Evolutionary conservation across 257 asterid species (phyloP), one percentile per base, ranked within the genome.

Genomic region (Rehmannia glutinosa): DNA sequence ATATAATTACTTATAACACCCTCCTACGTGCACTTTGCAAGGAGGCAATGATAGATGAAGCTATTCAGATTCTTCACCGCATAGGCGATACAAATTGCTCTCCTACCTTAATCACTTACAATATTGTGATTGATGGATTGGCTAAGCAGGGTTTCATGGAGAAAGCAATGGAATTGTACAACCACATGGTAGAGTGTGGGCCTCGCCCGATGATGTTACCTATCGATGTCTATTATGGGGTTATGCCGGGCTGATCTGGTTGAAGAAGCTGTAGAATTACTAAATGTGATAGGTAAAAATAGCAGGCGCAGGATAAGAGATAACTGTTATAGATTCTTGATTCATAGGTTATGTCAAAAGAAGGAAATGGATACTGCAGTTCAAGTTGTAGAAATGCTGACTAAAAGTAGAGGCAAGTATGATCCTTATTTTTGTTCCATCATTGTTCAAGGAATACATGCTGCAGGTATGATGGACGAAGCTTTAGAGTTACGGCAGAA

Each of bases 201-300:
- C 78, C 78, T 35, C 71, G 70, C n/a, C 97, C 8, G 98, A 92
- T 80, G 87, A 84, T 55, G 77, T 89, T 24, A 87, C 98, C 1
- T 84, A 84, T 69, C 78, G 98, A 65, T 89, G 97, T 59, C 78
- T 92, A 30, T n/a, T 89, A 19, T 89, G 91, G 97, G 98, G 98
- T 84, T 87, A 47, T 89, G 94, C 64, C 76, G 90, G 73, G 83
- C 84, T 0, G 97, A 85, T 82, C 71, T 82, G 66, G 78, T 92
- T 50, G 96, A 85, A 55, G 95, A 87, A 65, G 98, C 95, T 23
- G 79, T 84, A 4, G 81, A 82, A 28, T 65, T 92, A 23, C 80
- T 92, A 54, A 85, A 77, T 51, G 78, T 43, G 65, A 85, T 91
- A 46, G 86, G 91, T 47, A 66, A 15, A 6, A 62, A 51, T 50